These are phyloP conservation scores for Choiromyces venosus DNA, from an alignment of 495 filamentous ascomycete species.

Conservation along the genomic window DNA sequence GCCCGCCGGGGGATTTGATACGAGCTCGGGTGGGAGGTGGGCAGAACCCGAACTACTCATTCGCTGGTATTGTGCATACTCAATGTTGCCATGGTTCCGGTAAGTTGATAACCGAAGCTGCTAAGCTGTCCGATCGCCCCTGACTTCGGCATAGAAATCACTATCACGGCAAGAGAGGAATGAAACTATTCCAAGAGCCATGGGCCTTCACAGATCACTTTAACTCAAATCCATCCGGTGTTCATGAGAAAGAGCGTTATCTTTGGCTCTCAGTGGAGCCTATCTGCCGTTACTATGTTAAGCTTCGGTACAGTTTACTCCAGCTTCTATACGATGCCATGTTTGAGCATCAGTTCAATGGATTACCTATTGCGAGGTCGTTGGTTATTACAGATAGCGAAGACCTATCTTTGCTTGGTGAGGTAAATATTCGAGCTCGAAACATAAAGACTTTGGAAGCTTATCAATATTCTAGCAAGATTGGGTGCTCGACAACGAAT, in stretches of 20 bases:
- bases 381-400: slow-evolving; percentile 18
- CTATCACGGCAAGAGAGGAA: slow-evolving; percentile 10
- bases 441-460: not conserved
- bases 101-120: not conserved
- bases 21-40: not conserved
- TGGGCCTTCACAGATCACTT: slow-evolving; percentile 13
- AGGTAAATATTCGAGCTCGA: not conserved
- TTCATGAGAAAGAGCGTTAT: not conserved
- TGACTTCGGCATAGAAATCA: slow-evolving; percentile 10
- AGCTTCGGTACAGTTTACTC: slow-evolving; percentile 34
- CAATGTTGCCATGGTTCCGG: slow-evolving; percentile 36
- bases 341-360: slow-evolving; percentile 38
- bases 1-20: not conserved
- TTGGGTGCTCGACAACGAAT: slow-evolving; percentile 17
- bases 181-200: slow-evolving; percentile 18
- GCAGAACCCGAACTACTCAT: slow-evolving; percentile 34
- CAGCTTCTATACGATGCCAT: slow-evolving; percentile 39
- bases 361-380: slow-evolving; percentile 34
- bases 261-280: slow-evolving; percentile 23
- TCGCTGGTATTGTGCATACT: slow-evolving; percentile 34
- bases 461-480: slow-evolving; percentile 10
- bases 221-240: slow-evolving; percentile 1
- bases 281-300: slow-evolving; percentile 30
- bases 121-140: not conserved
- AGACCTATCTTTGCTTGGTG: slow-evolving; percentile 12